Percentiles rank a stretch among this genome's conserved stretches.
These are phyloP conservation scores for Starmerella cellae DNA, from an alignment of 805 yeast species.

Conservation along the genomic window DNA sequence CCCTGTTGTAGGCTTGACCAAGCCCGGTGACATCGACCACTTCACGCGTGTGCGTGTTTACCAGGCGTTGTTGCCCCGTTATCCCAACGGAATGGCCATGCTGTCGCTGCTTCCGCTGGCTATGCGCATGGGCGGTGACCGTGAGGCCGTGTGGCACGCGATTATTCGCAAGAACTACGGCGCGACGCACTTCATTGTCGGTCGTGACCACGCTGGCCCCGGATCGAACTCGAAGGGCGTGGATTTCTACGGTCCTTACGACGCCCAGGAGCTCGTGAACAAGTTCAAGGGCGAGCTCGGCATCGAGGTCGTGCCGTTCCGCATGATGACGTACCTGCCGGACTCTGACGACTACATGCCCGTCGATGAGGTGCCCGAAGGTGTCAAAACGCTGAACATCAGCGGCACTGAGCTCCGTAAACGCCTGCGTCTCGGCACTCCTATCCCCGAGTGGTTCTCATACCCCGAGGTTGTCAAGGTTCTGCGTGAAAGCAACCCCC, in stretches of 20 bases:
- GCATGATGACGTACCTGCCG: conserved; percentile 92
- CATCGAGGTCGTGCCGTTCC: conserved; percentile 86
- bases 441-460: conserved; percentile 93
- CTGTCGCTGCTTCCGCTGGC: conserved; percentile 83
- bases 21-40: conserved; percentile 96
- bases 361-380: conserved; percentile 73
- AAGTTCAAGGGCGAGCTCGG: conserved; percentile 62
- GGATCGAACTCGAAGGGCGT: conserved; percentile 78
- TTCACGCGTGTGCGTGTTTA: conserved; percentile 94
- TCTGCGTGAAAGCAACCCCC: conserved; percentile 84
- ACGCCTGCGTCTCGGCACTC: conserved; percentile 70
- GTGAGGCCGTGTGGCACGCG: conserved; percentile 98
- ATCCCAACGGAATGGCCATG: conserved; percentile 88
- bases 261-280: conserved; percentile 82
- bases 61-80: conserved; percentile 80
- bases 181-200: conserved; percentile 92
- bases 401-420: conserved; percentile 92
- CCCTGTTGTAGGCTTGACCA: conserved; percentile 93
- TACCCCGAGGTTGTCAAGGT: conserved; percentile 92
- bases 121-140: conserved; percentile 98
- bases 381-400: conserved; percentile 71
- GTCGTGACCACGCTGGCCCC: conserved; percentile 98
- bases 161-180: conserved; percentile 92
- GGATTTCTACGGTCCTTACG: conserved; percentile 94
- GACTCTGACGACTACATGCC: conserved; percentile 93